Conservation (phyloP, 129 eudicot species). For the Arctium minus region DNA sequence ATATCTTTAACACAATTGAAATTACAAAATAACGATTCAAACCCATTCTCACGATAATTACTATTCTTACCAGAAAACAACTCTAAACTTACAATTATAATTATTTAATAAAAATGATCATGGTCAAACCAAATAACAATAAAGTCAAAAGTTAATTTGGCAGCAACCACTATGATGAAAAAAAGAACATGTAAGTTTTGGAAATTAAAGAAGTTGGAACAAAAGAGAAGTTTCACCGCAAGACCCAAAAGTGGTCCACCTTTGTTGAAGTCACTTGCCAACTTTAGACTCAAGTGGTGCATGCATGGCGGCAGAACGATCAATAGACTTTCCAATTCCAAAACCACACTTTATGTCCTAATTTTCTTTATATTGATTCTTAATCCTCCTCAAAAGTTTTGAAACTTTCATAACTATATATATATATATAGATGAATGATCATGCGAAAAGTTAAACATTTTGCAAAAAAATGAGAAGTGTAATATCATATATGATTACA, state of each 20-base stretch:
- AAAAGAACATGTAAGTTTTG: neutral
- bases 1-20: neutral
- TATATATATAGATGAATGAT: too few relatives aligned
- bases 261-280: neutral
- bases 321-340: neutral
- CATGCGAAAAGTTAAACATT: too few relatives aligned
- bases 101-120: too few relatives aligned
- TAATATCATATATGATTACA: too few relatives aligned
- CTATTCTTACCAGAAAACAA: too few relatives aligned
- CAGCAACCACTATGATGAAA: neutral
- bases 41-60: too few relatives aligned
- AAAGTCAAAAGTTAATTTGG: neutral
- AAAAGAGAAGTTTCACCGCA: constrained; percentile 11
- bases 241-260: neutral
- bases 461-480: too few relatives aligned
- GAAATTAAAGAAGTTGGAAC: neutral
- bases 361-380: neutral
- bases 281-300: constrained; percentile 13
- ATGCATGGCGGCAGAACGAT: constrained; percentile 7
- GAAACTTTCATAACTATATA: too few relatives aligned
- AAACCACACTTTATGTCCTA: constrained; percentile 3
- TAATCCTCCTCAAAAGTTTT: neutral
- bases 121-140: too few relatives aligned
- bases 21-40: too few relatives aligned
- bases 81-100: too few relatives aligned